Conservation (phyloP, 192 early-diverging fungal genomes). For the Glomus cerebriforme region DNA sequence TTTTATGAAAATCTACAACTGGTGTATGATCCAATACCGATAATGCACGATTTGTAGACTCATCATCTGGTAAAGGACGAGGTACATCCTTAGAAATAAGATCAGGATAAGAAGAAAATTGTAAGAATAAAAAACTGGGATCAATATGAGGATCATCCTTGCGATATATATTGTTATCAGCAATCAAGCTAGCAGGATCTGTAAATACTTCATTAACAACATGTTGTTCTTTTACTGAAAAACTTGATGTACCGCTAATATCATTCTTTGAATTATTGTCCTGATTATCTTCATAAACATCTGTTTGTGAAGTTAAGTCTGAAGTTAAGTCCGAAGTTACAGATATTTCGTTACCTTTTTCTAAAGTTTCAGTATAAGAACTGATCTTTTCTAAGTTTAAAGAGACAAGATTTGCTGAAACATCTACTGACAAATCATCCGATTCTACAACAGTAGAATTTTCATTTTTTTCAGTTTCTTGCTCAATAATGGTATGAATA, state of each 20-base stretch:
- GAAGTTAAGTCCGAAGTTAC: too few species aligned
- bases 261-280: neutral
- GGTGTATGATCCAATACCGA: constrained; percentile 85
- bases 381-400: neutral
- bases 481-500: neutral
- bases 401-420: neutral
- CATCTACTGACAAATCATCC: neutral
- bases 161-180: constrained; percentile 29
- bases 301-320: neutral
- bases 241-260: neutral
- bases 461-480: neutral
- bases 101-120: constrained; percentile 76
- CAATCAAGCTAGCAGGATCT: constrained; percentile 14
- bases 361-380: neutral
- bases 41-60: constrained; percentile 72
- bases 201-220: constrained; percentile 31
- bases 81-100: constrained; percentile 59
- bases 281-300: neutral
- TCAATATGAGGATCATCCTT: constrained; percentile 51
- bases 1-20: constrained; percentile 93
- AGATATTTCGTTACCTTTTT: neutral
- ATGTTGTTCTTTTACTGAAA: constrained; percentile 33
- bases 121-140: constrained; percentile 65
- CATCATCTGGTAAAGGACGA: constrained; percentile 70
- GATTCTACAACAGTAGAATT: neutral